Base-by-base conservation (phyloP, 306 rosid genomes). In the Vigna unguiculata region DNA sequence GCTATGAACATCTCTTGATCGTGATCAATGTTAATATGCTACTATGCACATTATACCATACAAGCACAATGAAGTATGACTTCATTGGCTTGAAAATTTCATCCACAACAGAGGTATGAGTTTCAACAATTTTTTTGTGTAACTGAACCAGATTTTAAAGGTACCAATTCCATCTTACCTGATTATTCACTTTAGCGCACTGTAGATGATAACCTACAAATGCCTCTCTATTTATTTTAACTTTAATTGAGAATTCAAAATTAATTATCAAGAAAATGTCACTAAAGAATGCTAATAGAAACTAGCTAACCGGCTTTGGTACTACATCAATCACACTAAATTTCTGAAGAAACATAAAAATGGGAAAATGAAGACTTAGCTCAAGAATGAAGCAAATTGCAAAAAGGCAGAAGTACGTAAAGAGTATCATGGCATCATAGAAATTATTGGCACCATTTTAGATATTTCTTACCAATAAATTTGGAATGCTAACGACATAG, bases 401-500 rank as follows among this genome's bases (percentile, higher is more conserved):
- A 69, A 34, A 32, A 64, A 81, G 71, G 81, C 84, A 85, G 79
- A 81, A 64, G 40, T 22, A 78, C 84, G 74, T 78, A 78, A 12
- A 77, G n/a, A 36, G 47, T 61, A 82, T 80, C 72, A 70, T 57
- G 65, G 79, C 74, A 75, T 75, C 45, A 71, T 64, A 82, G 77
- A 83, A 76, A 75, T 78, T 83, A 87, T 86, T 83, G 83, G 83
- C 76, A 81, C 64, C 69, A 88, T 72, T 83, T 74, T 83, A 81
- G 81, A 83, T 85, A 78, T 75, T 86, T 80, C 96, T 86, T 91
- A 94, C 98, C 89, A 16, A 82, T 84, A 92, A 81, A 75, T 90
- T 86, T 84, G 96, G 98, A 84, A 89, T 84, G 91, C 90, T 85
- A 74, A 81, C 82, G 76, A 80, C 91, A 83, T 87, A 89, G 85